These are phyloP conservation scores for Calonectria pseudoturangicola DNA, from an alignment of 2,329 filamentous ascomycete species.

Conservation along the genomic window DNA sequence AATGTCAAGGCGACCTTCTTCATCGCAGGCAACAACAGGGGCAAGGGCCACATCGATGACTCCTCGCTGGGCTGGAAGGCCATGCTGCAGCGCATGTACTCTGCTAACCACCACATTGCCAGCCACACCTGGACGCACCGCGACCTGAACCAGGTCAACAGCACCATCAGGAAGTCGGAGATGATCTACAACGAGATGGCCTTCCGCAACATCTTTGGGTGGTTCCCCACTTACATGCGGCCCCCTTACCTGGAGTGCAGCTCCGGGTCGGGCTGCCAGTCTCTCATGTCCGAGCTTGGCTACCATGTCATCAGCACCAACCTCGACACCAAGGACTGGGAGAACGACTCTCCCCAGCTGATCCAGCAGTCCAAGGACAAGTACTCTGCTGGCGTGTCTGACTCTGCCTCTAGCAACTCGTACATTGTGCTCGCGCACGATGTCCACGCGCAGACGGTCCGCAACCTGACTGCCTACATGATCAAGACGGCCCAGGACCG, in stretches of 20 bases:
- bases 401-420: constrained; percentile 51
- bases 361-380: constrained; percentile 67
- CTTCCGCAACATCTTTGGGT: constrained; percentile 64
- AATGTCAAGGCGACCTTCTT: constrained; percentile 64
- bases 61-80: constrained; percentile 57
- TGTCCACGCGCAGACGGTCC: constrained; percentile 68
- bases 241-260: constrained; percentile 67
- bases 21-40: constrained; percentile 64
- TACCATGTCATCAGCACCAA: constrained; percentile 76
- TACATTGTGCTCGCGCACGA: constrained; percentile 74
- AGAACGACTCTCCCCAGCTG: constrained; percentile 68
- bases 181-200: constrained; percentile 68
- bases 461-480: constrained; percentile 66
- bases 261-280: constrained; percentile 61
- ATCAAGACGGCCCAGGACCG: constrained; percentile 61
- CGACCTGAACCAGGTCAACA: constrained; percentile 61
- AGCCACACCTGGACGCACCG: constrained; percentile 70
- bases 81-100: constrained; percentile 64
- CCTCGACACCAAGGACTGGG: constrained; percentile 77
- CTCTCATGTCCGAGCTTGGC: constrained; percentile 62
- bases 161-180: constrained; percentile 60
- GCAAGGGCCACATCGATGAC: constrained; percentile 65
- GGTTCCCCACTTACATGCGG: constrained; percentile 66
- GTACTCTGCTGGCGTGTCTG: constrained; percentile 61
- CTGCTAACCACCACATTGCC: constrained; percentile 66